Percentiles rank a stretch among this genome's conserved stretches.
These are phyloP conservation scores for Epichloe sp. DNA, from an alignment of 2,329 filamentous ascomycete species.

Conservation along the genomic window DNA sequence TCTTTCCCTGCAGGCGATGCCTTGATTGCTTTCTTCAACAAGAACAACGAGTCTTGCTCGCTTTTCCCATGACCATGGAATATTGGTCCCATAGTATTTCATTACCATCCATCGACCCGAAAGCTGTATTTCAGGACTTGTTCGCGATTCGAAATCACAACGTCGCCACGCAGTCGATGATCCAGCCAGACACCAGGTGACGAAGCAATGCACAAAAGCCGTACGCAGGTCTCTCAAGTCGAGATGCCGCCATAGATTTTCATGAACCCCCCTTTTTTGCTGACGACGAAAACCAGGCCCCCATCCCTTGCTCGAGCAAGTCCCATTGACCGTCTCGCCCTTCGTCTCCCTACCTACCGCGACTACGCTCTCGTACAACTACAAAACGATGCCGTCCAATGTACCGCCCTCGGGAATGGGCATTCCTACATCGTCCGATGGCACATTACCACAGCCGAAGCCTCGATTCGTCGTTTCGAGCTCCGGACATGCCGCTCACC, in stretches of 20 bases:
- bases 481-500: conserved; percentile 72
- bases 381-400: conserved; percentile 77
- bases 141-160: background rate
- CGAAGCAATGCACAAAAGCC: conserved; percentile 20
- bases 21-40: too few relatives aligned
- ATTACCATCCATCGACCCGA: too few relatives aligned
- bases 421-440: conserved; percentile 23
- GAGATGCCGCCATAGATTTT: background rate
- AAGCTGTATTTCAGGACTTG: too few relatives aligned
- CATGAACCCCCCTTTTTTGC: conserved; percentile 4
- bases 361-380: conserved; percentile 88
- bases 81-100: too few relatives aligned
- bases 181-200: background rate
- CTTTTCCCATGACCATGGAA: too few relatives aligned
- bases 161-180: background rate
- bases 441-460: conserved; percentile 29
- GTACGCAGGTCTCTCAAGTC: conserved; percentile 13
- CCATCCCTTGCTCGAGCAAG: conserved; percentile 80
- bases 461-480: conserved; percentile 64
- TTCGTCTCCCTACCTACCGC: conserved; percentile 84
- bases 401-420: conserved; percentile 43
- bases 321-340: conserved; percentile 85
- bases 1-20: too few relatives aligned
- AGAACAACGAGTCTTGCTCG: too few relatives aligned
- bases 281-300: conserved; percentile 38